Evolutionary conservation across 305 asterid genomes (phyloP).

Genomic region (Caryopteris hybrid): DNA sequence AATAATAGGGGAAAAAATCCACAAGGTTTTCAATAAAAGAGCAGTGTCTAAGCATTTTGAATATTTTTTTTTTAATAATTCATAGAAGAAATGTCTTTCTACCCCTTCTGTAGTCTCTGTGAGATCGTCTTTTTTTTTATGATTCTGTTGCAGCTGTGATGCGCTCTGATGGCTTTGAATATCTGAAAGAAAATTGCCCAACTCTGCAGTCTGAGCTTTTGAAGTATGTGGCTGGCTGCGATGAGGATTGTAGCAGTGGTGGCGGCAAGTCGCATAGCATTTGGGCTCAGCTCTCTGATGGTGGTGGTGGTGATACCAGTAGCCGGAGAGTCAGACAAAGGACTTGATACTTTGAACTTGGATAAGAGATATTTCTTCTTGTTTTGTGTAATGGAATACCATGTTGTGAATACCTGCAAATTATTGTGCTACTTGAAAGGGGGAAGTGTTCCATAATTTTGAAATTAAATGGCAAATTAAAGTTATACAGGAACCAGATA

Average conservation of each 20-base stretch:
- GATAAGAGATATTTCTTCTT: constrained; percentile 13
- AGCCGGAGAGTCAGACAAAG: constrained; percentile 94
- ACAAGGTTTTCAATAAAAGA: neutral
- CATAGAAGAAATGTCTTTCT: neutral
- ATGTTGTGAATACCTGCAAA: constrained; percentile 1
- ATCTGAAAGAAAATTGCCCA: constrained; percentile 81
- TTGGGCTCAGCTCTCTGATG: constrained; percentile 97
- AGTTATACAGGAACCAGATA: neutral
- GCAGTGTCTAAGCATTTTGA: neutral
- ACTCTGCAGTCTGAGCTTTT: constrained; percentile 83
- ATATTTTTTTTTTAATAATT: neutral
- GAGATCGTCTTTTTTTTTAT: constrained; percentile 12
- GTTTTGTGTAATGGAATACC: constrained; percentile 13
- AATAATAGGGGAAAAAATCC: neutral
- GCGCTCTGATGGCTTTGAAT: constrained; percentile 87
- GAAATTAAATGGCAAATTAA: constrained; percentile 1
- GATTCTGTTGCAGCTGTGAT: constrained; percentile 70
- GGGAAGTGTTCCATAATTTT: neutral
- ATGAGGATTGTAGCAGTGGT: constrained; percentile 83
- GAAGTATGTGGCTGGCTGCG: constrained; percentile 97
- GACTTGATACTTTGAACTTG: constrained; percentile 55
- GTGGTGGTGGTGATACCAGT: constrained; percentile 67
- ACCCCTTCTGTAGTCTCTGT: neutral
- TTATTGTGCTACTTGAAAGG: neutral
- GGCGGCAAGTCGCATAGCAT: constrained; percentile 87